Evolutionary conservation across 768 basidiomycete genomes (phyloP).

Genomic region (Amylocystis lapponica): DNA sequence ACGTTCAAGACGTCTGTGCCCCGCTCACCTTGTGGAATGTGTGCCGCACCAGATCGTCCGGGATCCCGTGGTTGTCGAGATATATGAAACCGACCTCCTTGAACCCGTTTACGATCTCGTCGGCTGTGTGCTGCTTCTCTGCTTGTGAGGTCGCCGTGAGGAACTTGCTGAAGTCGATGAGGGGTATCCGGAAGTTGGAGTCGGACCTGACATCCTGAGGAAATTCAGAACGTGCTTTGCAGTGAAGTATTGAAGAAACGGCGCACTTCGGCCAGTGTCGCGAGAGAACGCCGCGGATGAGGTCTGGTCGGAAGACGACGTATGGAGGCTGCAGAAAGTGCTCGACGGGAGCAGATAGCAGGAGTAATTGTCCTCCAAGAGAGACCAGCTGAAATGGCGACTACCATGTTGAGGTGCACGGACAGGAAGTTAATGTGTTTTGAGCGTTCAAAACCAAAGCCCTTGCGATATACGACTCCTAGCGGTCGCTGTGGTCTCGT

Average conservation of each 20-base stretch:
- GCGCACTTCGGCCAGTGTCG: conserved; percentile 5
- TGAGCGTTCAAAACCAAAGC: too few relatives aligned
- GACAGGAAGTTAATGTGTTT: too few relatives aligned
- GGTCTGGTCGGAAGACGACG: too few relatives aligned
- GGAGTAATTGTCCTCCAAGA: too few relatives aligned
- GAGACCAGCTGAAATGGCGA: too few relatives aligned
- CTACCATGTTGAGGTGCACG: too few relatives aligned
- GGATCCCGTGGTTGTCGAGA: conserved; percentile 67
- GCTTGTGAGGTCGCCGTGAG: conserved; percentile 39
- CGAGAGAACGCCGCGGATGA: background rate
- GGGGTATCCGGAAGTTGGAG: conserved; percentile 45
- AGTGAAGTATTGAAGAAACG: background rate
- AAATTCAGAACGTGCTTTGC: background rate
- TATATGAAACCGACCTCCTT: conserved; percentile 81
- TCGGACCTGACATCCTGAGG: conserved; percentile 6
- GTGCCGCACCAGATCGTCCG: conserved; percentile 45
- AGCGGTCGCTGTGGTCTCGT: too few relatives aligned
- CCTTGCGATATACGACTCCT: too few relatives aligned
- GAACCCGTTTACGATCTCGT: conserved; percentile 70
- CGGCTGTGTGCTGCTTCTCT: conserved; percentile 59
- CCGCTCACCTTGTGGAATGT: conserved; percentile 58
- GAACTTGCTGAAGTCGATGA: conserved; percentile 75
- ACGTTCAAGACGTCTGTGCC: too few relatives aligned
- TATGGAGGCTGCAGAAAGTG: too few relatives aligned
- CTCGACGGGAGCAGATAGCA: too few relatives aligned